These are phyloP conservation scores for Myxozyma neglecta DNA, from an alignment of 805 yeast genomes.

Conservation along the genomic window DNA sequence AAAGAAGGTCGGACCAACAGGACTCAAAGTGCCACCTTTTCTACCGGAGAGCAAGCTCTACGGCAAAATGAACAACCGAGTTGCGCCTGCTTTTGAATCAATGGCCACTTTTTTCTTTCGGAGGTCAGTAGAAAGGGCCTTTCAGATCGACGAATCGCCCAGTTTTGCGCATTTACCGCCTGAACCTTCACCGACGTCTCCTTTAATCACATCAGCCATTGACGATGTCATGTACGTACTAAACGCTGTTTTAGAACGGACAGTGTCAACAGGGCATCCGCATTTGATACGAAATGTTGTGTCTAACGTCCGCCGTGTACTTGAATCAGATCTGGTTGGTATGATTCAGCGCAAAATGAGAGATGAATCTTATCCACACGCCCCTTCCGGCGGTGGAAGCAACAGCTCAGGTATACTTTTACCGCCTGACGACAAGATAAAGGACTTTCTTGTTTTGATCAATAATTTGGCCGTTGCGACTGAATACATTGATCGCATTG, in stretches of 20 bases:
- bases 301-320: slow-evolving; percentile 54
- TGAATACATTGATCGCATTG: slow-evolving; percentile 55
- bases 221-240: slow-evolving; percentile 81
- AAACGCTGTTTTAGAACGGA: slow-evolving; percentile 63
- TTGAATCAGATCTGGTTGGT: slow-evolving; percentile 64
- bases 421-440: slow-evolving; percentile 31
- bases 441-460: slow-evolving; percentile 59
- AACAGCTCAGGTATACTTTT: neutral
- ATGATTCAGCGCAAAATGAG: slow-evolving; percentile 52
- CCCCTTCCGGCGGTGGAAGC: slow-evolving; percentile 4
- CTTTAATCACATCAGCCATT: slow-evolving; percentile 68
- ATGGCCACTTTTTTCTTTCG: slow-evolving; percentile 67
- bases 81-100: slow-evolving; percentile 63
- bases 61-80: slow-evolving; percentile 53
- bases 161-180: slow-evolving; percentile 46
- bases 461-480: slow-evolving; percentile 70
- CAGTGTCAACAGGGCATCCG: slow-evolving; percentile 70
- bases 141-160: slow-evolving; percentile 76
- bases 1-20: slow-evolving; percentile 11
- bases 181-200: slow-evolving; percentile 50
- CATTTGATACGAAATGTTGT: slow-evolving; percentile 56
- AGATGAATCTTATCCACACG: slow-evolving; percentile 45
- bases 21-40: slow-evolving; percentile 49
- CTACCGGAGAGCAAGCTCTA: slow-evolving; percentile 56
- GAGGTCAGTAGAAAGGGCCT: slow-evolving; percentile 78